phyloP scores from a whole-genome alignment of 306 rosid species.

The Prosopis cineraria region DNA sequence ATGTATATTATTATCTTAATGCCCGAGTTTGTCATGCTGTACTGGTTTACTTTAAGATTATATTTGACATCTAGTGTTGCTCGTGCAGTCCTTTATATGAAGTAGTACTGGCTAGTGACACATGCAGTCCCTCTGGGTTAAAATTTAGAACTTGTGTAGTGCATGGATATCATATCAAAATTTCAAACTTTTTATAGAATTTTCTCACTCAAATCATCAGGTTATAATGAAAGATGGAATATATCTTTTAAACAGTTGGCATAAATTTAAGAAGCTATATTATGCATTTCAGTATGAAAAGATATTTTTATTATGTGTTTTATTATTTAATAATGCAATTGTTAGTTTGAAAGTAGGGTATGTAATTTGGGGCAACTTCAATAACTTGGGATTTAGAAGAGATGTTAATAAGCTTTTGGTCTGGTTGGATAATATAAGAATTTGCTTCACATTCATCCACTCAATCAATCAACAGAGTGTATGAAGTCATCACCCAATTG shows the following conservation, averaged over 20 bases:
- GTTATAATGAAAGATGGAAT: conserved; percentile 15
- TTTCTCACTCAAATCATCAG: conserved; percentile 17
- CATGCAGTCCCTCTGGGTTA: conserved; percentile 10
- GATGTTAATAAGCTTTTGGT: not conserved
- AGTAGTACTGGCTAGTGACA: conserved; percentile 1
- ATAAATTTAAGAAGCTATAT: conserved; percentile 12
- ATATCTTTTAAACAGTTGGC: not conserved
- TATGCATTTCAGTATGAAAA: not conserved
- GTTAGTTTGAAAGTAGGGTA: no score
- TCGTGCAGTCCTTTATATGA: not conserved
- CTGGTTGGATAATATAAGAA: not conserved
- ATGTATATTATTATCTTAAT: not conserved
- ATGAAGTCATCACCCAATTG: conserved; percentile 21
- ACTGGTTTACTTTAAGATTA: not conserved
- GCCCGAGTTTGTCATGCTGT: not conserved
- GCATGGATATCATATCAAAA: conserved; percentile 7
- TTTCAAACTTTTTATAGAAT: conserved; percentile 18
- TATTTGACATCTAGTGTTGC: not conserved
- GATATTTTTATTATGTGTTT: not conserved
- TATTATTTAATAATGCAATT: no score
- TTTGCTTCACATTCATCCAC: conserved; percentile 25
- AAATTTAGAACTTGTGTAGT: not conserved
- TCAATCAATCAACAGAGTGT: conserved; percentile 4
- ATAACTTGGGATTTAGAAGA: not conserved
- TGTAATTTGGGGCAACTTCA: no score